Conservation (phyloP, 1,284 basidiomycete genomes). For the Tausonia pullulans region DNA sequence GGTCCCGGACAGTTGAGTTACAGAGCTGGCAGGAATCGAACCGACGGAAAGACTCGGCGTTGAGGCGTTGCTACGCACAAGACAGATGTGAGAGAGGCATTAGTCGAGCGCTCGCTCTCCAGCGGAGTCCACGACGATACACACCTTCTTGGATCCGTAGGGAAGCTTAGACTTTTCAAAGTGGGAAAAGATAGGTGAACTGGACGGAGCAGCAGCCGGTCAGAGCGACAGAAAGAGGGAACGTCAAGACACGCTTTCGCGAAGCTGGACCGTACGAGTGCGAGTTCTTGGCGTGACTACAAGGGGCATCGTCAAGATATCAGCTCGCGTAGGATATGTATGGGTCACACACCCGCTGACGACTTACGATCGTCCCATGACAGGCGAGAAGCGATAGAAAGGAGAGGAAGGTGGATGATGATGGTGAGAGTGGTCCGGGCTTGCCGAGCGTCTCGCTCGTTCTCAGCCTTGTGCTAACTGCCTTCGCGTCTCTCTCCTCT, state of each 20-base stretch:
- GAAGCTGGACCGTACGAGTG: not conserved
- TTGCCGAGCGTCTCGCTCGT: no score
- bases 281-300: slow-evolving; percentile 15
- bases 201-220: not conserved
- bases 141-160: slow-evolving; percentile 12
- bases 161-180: no score
- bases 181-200: not conserved
- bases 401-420: no score
- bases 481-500: no score
- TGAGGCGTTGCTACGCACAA: slow-evolving; percentile 51
- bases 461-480: no score
- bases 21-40: slow-evolving; percentile 81
- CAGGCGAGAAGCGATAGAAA: no score
- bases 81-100: not conserved
- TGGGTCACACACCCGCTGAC: no score
- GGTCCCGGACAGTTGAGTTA: slow-evolving; percentile 62
- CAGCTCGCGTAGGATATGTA: no score
- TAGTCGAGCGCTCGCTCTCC: no score
- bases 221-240: not conserved
- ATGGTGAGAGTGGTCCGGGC: no score
- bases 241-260: not conserved
- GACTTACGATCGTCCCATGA: no score
- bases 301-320: not conserved
- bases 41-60: slow-evolving; percentile 76
- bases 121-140: not conserved